Conservation (phyloP, 2,329 filamentous ascomycete species). For the Microdochium paspali region DNA sequence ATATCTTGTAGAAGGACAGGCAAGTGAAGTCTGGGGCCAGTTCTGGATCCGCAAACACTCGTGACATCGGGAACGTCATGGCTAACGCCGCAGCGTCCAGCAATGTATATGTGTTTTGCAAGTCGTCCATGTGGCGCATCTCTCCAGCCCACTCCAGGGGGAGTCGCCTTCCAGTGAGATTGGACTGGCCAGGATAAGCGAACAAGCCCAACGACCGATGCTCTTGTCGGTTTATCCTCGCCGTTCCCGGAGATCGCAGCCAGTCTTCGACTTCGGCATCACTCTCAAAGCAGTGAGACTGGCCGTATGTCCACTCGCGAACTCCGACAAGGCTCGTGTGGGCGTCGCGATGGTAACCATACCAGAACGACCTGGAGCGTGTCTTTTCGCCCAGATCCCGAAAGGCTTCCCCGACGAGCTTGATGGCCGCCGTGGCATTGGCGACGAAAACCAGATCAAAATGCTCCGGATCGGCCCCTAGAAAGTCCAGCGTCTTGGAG, state of each 20-base stretch:
- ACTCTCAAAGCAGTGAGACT: conserved; percentile 47
- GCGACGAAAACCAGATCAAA: conserved; percentile 72
- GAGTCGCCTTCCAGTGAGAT: conserved; percentile 57
- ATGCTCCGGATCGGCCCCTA: conserved; percentile 46
- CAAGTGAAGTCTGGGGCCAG: conserved; percentile 51
- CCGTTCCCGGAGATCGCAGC: conserved; percentile 20
- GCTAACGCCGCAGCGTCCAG: conserved; percentile 56
- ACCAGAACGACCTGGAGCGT: conserved; percentile 38
- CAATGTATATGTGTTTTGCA: conserved; percentile 39
- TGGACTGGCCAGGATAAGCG: conserved; percentile 61
- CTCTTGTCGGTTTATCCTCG: conserved; percentile 12
- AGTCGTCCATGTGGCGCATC: conserved; percentile 19
- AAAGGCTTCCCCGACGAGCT: conserved; percentile 53
- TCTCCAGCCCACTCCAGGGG: conserved; percentile 44
- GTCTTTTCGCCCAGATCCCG: conserved; percentile 40
- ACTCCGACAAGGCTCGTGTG: conserved; percentile 61
- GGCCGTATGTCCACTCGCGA: conserved; percentile 49
- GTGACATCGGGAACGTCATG: conserved; percentile 48
- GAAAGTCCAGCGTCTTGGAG: conserved; percentile 42
- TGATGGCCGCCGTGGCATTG: conserved; percentile 86
- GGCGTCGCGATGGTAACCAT: conserved; percentile 50
- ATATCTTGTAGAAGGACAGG: conserved; percentile 57
- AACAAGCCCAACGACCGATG: conserved; percentile 35
- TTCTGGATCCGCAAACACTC: conserved; percentile 36
- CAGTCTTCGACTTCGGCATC: conserved; percentile 42